Evolutionary conservation across 208 protist genomes (phyloP), one percentile per base, ranked within the genome.

Genomic region (Trypanosomatidae sp.): DNA sequence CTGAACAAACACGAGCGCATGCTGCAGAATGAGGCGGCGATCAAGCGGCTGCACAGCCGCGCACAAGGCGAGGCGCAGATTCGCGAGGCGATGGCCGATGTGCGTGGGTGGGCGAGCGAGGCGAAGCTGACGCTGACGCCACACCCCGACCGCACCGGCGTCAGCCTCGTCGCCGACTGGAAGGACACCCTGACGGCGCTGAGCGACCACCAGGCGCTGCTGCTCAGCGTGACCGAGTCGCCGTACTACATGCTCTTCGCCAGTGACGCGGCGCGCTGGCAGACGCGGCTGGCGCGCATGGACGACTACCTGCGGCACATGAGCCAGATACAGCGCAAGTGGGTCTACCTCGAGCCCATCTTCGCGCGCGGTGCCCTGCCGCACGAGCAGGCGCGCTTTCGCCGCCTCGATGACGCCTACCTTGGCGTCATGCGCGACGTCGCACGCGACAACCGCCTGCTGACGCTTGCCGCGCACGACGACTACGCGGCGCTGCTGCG

Each of bases 261-360:
- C 22, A 95, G 74, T 55, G 75, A 96, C 52, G 88, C 90, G 1
- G 56, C 35, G 25, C 73, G 83, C 33, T 97, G 94, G 89, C 91
- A 98, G 64, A 50, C 74, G 40, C 88, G 95, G 25, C 72, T 98
- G 10, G 63, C 65, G 1, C 74, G 64, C 11, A 75, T 99, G 11
- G 89, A 96, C 55, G 71, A 88, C 43, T 92, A 91, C 43, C 67
- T 98, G 42, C 66, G 79, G 5, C 51, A 76, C 37, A 94, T 99
- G 70, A 98, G 94, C 47, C 73, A 85, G 46, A 97, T 99, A 56
- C 97, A 99, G 70, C 78, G 97, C 40, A 96, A 97, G 61, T 99
- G 96, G 97, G 80, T 99, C 5, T 98, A 98, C 62, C 73, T 99
- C 3, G 96, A 98, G 73, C 97, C 97, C 39, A 98, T 99, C 49